phyloP scores from a whole-genome alignment of 441 rosid genomes.

The Adansonia madagascariensis region DNA sequence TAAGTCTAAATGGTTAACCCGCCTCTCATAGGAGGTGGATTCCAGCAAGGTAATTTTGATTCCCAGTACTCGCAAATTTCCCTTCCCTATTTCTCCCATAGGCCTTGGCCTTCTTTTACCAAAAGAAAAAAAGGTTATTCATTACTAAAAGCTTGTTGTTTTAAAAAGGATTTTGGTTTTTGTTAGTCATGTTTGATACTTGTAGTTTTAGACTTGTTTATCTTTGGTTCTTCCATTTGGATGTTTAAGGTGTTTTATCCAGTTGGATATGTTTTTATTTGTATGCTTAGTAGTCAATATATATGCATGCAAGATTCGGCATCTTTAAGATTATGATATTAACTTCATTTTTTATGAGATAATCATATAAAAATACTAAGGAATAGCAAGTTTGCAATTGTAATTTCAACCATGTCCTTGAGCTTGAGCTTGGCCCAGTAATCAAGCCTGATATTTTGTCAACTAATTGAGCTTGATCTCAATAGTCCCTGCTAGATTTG shows the following conservation, averaged over 20 bases:
- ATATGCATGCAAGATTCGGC: too few relatives aligned
- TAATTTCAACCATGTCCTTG: neutral
- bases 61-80: too few relatives aligned
- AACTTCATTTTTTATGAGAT: neutral
- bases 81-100: too few relatives aligned
- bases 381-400: neutral
- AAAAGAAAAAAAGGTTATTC: neutral
- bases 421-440: conserved; percentile 1
- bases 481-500: conserved; percentile 5
- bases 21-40: too few relatives aligned
- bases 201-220: neutral
- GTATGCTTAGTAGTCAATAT: neutral
- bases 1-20: neutral
- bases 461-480: neutral
- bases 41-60: too few relatives aligned
- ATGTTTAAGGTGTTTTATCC: neutral
- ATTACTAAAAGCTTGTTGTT: neutral
- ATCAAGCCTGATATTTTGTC: neutral
- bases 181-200: conserved; percentile 2
- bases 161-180: neutral
- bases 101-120: too few relatives aligned
- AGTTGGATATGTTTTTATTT: neutral
- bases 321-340: neutral
- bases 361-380: neutral
- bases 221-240: neutral